Evolutionary conservation across 805 yeast genomes (phyloP).

Genomic region (Teunomyces cretensis): DNA sequence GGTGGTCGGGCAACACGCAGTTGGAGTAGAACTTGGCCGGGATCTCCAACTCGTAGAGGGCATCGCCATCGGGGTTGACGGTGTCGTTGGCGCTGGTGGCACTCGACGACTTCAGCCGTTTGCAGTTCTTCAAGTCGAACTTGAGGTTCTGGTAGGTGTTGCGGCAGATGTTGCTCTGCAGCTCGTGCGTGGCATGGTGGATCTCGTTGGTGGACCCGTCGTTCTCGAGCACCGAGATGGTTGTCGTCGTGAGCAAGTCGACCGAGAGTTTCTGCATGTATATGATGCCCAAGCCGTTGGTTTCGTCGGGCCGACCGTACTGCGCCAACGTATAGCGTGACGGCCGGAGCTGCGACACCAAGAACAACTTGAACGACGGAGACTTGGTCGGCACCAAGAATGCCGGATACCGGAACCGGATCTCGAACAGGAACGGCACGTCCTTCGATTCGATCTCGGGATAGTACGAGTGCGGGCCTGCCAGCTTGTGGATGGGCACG

Average conservation of each 20-base stretch:
- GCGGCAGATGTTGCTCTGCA: conserved; percentile 27
- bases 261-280: conserved; percentile 43
- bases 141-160: conserved; percentile 33
- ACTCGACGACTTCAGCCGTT: conserved; percentile 23
- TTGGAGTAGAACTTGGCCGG: conserved; percentile 39
- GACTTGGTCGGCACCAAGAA: conserved; percentile 44
- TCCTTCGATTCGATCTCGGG: conserved; percentile 31
- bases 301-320: conserved; percentile 35
- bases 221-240: conserved; percentile 17
- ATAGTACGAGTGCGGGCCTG: conserved; percentile 7
- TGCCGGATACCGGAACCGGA: conserved; percentile 48
- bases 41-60: conserved; percentile 43
- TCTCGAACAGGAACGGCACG: conserved; percentile 46
- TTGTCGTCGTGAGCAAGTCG: conserved; percentile 27
- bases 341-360: conserved; percentile 32
- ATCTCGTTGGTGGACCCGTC: conserved; percentile 14
- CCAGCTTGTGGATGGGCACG: conserved; percentile 2
- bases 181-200: conserved; percentile 27
- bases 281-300: conserved; percentile 48
- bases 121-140: conserved; percentile 40
- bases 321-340: conserved; percentile 26
- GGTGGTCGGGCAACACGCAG: conserved; percentile 45
- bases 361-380: conserved; percentile 33
- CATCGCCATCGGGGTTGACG: conserved; percentile 5
- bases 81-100: conserved; percentile 12